Conservation (phyloP, 73 alveolate species). For the Paramecium octaurelia region DNA sequence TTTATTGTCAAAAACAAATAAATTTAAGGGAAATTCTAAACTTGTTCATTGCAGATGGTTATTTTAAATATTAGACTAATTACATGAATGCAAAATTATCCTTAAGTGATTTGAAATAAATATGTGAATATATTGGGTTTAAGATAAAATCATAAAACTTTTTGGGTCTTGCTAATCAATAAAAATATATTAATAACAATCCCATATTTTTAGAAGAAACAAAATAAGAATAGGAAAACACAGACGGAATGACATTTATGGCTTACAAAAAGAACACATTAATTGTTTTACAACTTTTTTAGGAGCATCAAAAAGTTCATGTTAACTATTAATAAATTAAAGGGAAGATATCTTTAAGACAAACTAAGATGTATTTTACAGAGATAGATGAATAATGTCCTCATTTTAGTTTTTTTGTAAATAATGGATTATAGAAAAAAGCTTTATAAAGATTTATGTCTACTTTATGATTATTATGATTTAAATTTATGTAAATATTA, state of each 20-base stretch:
- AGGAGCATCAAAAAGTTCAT: constrained; percentile 14
- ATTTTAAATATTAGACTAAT: constrained; percentile 54
- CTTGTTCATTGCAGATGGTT: constrained; percentile 60
- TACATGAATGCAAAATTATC: constrained; percentile 61
- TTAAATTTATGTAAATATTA: background rate
- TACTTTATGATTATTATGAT: background rate
- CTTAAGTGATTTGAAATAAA: constrained; percentile 36
- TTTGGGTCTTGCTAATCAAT: background rate
- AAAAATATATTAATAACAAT: background rate
- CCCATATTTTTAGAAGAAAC: constrained; percentile 46
- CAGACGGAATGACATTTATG: background rate
- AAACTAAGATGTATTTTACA: background rate
- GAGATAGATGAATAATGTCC: constrained; percentile 22
- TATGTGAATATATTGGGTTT: constrained; percentile 59
- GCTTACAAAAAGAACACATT: background rate
- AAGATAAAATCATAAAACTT: constrained; percentile 32
- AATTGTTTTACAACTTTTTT: background rate
- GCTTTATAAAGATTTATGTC: constrained; percentile 1
- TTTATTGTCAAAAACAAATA: constrained; percentile 9
- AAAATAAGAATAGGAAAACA: background rate
- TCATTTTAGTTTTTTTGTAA: background rate
- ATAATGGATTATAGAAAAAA: background rate
- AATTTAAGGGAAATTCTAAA: constrained; percentile 55
- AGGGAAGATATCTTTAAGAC: background rate
- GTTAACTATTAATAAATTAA: background rate